Evolutionary conservation across 768 basidiomycete species (phyloP), one percentile per base, ranked within the genome.

Genomic region (Pleurotus djamor): DNA sequence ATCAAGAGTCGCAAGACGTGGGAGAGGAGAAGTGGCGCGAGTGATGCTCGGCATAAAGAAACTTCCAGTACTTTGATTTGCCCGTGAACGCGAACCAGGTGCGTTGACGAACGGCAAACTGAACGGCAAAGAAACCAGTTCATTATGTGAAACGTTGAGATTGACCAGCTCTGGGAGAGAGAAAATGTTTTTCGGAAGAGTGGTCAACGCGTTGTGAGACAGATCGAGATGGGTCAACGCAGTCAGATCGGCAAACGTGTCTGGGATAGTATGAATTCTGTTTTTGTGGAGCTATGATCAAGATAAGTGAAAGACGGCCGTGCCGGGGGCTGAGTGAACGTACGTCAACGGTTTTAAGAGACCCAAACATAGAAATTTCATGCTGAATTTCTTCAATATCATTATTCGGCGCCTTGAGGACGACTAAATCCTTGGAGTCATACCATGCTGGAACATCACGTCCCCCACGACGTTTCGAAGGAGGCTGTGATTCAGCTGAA

Each of bases 361-460:
- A 91, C 2, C 92, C 92, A 67, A 94, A 94, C 48, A 93, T 77
- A 0, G 89, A 88, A 12, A 94, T 87, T 68, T 94, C 92, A 21
- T 85, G 86, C 63, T 93, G 92, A 33, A 94, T 79, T 66, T 91
- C 89, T 14, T 81, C 63, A 44, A 94, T 92, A 16, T 88, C 86
- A 65, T 94, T 94, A 65, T 86, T 88, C 83, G 88, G 88, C 13
- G 85, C 86, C 67, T 92, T 93, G 45, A 94, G 73, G 4, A 89
- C 75, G 38, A 83, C 81, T 17, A 94, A 72, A 71, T 94, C 92
- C 67, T 89, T 87, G 1, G 88, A 88, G 67, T 93, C 91, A 64
- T 86, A 94, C 90, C 92, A 92, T 1, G 88, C 78, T 10, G 88
- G 84, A 17, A 73, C 74, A 50, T 78, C 74, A 55, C 79, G 76